Evolutionary conservation across 1,139 yeast species (phyloP).

Genomic region (Diutina pseudorugosa): DNA sequence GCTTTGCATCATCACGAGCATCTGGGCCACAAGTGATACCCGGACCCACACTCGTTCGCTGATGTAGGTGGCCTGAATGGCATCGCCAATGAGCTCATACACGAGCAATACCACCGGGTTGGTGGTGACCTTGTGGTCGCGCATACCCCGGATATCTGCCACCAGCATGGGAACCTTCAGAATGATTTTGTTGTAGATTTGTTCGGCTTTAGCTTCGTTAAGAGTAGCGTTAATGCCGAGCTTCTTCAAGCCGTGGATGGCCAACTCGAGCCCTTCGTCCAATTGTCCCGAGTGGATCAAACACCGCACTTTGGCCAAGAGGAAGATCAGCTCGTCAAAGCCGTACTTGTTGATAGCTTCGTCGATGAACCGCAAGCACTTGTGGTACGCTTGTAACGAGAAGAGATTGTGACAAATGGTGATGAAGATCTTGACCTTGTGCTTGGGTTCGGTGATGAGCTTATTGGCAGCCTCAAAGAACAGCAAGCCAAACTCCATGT

Average conservation of each 20-base stretch:
- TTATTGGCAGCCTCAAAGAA: constrained; percentile 20
- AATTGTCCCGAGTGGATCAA: constrained; percentile 20
- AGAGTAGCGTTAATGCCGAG: constrained; percentile 18
- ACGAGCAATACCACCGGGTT: constrained; percentile 20
- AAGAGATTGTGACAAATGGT: constrained; percentile 23
- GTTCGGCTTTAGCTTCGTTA: constrained; percentile 14
- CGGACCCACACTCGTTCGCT: constrained; percentile 15
- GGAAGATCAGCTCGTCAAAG: constrained; percentile 19
- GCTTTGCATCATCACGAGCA: constrained; percentile 14
- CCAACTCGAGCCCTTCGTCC: constrained; percentile 25
- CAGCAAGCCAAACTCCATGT: constrained; percentile 17
- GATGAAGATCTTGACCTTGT: constrained; percentile 16
- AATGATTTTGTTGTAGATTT: constrained; percentile 13
- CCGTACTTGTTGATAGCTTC: constrained; percentile 14
- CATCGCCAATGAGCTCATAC: constrained; percentile 31
- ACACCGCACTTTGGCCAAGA: constrained; percentile 28
- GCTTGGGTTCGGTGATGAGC: constrained; percentile 12
- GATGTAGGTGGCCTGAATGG: constrained; percentile 24
- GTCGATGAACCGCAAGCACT: constrained; percentile 18
- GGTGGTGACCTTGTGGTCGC: constrained; percentile 13
- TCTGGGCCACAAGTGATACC: constrained; percentile 15
- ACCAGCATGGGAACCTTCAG: constrained; percentile 29
- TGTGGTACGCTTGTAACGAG: constrained; percentile 16
- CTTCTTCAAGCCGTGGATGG: constrained; percentile 19
- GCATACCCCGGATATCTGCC: constrained; percentile 27